Conservation (phyloP, 208 protist species). For the Crithidia thermophila region DNA sequence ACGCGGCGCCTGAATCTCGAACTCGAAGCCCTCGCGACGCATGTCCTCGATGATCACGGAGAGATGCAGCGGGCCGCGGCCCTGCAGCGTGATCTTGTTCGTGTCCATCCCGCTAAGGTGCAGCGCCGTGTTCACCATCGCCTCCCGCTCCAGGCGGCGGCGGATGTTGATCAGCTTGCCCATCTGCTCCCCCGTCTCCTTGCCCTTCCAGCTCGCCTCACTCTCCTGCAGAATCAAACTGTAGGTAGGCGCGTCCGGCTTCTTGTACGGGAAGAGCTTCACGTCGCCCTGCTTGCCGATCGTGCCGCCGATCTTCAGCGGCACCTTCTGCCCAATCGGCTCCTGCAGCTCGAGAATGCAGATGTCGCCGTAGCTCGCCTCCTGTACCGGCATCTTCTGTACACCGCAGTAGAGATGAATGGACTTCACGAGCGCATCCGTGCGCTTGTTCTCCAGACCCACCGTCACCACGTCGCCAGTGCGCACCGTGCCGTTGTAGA, state of each 20-base stretch:
- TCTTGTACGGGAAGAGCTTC: conserved; percentile 80
- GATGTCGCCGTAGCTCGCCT: conserved; percentile 85
- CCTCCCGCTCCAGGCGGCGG: conserved; percentile 89
- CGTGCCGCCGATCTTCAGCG: conserved; percentile 89
- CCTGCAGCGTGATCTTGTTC: conserved; percentile 85
- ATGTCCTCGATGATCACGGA: conserved; percentile 98
- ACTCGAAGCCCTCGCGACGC: conserved; percentile 97
- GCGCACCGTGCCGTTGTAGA: conserved; percentile 90
- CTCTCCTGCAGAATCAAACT: conserved; percentile 92
- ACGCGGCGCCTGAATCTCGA: conserved; percentile 94
- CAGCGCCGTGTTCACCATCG: conserved; percentile 95
- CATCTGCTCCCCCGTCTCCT: conserved; percentile 86
- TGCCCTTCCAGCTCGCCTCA: conserved; percentile 89
- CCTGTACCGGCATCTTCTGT: conserved; percentile 61
- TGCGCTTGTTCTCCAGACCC: conserved; percentile 76
- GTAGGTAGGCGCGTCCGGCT: conserved; percentile 96
- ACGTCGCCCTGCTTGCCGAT: conserved; percentile 73
- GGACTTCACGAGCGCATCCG: conserved; percentile 86
- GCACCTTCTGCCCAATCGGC: conserved; percentile 85
- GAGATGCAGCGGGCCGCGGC: conserved; percentile 97
- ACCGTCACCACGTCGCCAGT: conserved; percentile 89
- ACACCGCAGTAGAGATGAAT: conserved; percentile 90
- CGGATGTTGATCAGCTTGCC: conserved; percentile 64
- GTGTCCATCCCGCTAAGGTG: conserved; percentile 55
- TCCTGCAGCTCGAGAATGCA: conserved; percentile 85